These are phyloP conservation scores for Sphaerulina populicola DNA, from an alignment of 2,329 filamentous ascomycete genomes.

Conservation along the genomic window DNA sequence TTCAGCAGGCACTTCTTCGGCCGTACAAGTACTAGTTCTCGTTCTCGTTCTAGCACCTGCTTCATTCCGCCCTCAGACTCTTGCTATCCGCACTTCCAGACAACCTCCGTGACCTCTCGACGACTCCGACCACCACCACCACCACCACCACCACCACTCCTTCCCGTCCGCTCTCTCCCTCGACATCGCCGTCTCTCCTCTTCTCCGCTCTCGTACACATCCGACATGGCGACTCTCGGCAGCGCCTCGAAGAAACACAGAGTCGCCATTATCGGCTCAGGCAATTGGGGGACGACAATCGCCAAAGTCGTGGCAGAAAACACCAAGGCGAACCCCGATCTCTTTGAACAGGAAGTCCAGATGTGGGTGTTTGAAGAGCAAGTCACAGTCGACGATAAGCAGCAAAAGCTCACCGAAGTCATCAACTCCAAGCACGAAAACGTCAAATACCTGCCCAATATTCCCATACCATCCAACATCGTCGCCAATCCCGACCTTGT, in stretches of 20 bases:
- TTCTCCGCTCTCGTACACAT: no score
- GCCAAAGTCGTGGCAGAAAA: slow-evolving; percentile 96
- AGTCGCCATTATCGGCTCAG: slow-evolving; percentile 87
- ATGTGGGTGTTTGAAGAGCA: slow-evolving; percentile 99
- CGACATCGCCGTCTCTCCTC: no score
- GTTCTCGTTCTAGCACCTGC: no score
- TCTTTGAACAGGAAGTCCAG: slow-evolving; percentile 84
- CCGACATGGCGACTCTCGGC: slow-evolving; percentile 42
- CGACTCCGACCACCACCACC: no score
- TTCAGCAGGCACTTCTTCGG: no score
- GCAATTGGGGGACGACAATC: slow-evolving; percentile 98
- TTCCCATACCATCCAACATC: slow-evolving; percentile 73
- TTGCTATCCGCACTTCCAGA: no score
- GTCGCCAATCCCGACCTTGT: slow-evolving; percentile 72
- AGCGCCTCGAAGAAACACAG: slow-evolving; percentile 68
- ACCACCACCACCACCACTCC: no score
- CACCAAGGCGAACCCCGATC: slow-evolving; percentile 62
- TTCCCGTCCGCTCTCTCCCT: no score
- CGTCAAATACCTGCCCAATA: slow-evolving; percentile 91
- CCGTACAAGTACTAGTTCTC: no score
- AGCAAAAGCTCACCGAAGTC: slow-evolving; percentile 80
- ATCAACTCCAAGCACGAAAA: slow-evolving; percentile 96
- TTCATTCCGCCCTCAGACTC: no score
- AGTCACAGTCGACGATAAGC: slow-evolving; percentile 63
- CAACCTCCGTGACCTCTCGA: no score